These are phyloP conservation scores for Arthrobotrys sinensis DNA, from an alignment of 2,329 filamentous ascomycete species.

Conservation along the genomic window DNA sequence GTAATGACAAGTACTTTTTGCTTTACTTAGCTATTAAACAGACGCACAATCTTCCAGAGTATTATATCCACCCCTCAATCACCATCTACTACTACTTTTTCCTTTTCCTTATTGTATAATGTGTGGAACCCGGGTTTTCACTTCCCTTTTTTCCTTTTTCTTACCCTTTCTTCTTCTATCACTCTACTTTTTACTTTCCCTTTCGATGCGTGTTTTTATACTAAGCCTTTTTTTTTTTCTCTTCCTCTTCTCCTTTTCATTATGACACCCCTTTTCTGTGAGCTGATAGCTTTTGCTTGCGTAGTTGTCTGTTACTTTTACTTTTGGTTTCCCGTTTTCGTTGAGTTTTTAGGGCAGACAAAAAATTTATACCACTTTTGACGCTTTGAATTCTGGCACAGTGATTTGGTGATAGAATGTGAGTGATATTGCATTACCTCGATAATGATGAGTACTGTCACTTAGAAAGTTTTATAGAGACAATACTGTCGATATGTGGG, in stretches of 20 bases:
- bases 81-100: conserved; percentile 4
- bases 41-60: conserved; percentile 20
- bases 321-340: conserved; percentile 8
- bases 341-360: conserved; percentile 24
- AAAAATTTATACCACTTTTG: conserved; percentile 44
- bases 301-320: background rate
- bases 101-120: conserved; percentile 51
- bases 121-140: conserved; percentile 36
- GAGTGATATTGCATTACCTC: too few species aligned
- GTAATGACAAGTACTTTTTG: conserved; percentile 47
- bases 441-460: too few species aligned
- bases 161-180: background rate
- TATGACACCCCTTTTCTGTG: background rate
- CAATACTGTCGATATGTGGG: too few species aligned
- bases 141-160: conserved; percentile 13
- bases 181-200: conserved; percentile 16
- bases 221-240: background rate
- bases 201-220: conserved; percentile 34
- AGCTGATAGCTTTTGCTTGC: conserved; percentile 25
- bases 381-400: background rate
- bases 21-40: conserved; percentile 23
- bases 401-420: background rate
- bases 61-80: conserved; percentile 15
- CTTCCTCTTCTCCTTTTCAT: background rate
- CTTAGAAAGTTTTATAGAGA: too few species aligned